These are phyloP conservation scores for Strobilomyces dryophilus DNA, from an alignment of 768 basidiomycete genomes.

Conservation along the genomic window DNA sequence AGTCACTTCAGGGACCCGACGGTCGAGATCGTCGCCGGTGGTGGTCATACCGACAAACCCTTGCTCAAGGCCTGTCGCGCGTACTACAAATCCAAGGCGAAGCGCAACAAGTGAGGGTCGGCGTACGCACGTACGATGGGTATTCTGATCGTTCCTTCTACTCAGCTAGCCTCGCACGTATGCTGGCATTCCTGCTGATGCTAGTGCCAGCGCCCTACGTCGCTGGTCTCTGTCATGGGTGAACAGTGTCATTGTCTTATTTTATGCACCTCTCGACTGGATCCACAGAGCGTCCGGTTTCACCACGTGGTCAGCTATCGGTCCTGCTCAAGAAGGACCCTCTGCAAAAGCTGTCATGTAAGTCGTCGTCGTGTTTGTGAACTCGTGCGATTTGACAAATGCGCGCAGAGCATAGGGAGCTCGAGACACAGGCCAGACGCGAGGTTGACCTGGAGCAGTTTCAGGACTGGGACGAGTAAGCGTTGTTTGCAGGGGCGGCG, in stretches of 20 bases:
- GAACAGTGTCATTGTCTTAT: no score
- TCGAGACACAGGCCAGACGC: conserved; percentile 77
- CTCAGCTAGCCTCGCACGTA: no score
- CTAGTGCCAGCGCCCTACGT: conserved; percentile 96
- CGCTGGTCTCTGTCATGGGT: conserved; percentile 95
- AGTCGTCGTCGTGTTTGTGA: neutral
- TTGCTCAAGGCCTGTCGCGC: no score
- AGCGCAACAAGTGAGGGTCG: no score
- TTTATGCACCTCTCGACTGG: conserved; percentile 43
- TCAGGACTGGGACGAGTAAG: conserved; percentile 96
- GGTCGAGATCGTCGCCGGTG: no score
- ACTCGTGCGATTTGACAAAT: no score
- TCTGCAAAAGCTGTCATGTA: conserved; percentile 88
- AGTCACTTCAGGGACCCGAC: no score
- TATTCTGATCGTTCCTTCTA: no score
- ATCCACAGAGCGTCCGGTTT: conserved; percentile 83
- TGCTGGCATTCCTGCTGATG: conserved; percentile 86
- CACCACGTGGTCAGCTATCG: conserved; percentile 97
- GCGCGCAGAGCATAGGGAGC: conserved; percentile 46
- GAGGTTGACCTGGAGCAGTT: conserved; percentile 89
- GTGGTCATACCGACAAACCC: no score
- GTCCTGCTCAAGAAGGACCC: conserved; percentile 93
- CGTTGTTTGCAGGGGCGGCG: conserved; percentile 91
- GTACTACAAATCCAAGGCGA: no score
- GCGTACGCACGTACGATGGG: no score